These are phyloP conservation scores for Leccinum incarnatum DNA, from an alignment of 768 basidiomycete genomes.

Conservation along the genomic window DNA sequence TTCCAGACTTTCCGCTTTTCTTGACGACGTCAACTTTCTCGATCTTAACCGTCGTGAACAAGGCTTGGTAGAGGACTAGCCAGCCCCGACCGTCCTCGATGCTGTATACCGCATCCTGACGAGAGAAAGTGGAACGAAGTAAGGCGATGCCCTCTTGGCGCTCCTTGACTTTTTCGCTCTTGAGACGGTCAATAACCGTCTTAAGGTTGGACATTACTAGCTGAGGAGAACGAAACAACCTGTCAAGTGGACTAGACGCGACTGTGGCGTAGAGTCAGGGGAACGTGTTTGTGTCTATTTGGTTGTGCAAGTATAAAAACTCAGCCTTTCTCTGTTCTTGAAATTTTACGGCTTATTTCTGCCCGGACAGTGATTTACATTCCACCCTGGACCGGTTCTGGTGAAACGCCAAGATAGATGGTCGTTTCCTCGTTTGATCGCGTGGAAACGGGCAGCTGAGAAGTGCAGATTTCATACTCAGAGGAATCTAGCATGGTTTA, in stretches of 20 bases:
- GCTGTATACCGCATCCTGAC: conserved; percentile 42
- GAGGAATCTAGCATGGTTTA: conserved; percentile 35
- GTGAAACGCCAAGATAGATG: conserved; percentile 65
- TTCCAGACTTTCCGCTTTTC: conserved; percentile 40
- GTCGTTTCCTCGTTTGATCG: conserved; percentile 51
- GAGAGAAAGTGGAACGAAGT: conserved; percentile 51
- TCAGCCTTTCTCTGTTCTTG: not conserved
- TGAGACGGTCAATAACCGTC: conserved; percentile 48
- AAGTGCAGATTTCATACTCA: conserved; percentile 35
- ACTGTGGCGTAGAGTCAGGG: conserved; percentile 8
- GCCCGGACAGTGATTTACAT: conserved; percentile 65
- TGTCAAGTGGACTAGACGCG: conserved; percentile 14
- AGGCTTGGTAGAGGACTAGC: conserved; percentile 66
- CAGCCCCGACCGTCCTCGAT: conserved; percentile 46
- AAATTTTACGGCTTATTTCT: conserved; percentile 59
- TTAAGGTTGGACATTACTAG: conserved; percentile 41
- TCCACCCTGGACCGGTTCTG: conserved; percentile 77
- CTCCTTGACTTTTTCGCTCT: conserved; percentile 65
- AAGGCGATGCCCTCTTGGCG: conserved; percentile 59
- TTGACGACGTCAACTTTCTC: conserved; percentile 55
- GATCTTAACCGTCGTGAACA: conserved; percentile 61
- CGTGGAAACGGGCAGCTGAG: conserved; percentile 49
- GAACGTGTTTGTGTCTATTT: conserved; percentile 30
- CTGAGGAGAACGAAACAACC: not conserved
- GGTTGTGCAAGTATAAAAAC: conserved; percentile 25